phyloP scores from a whole-genome alignment of 805 yeast species.

The Suhomyces prunicola region DNA sequence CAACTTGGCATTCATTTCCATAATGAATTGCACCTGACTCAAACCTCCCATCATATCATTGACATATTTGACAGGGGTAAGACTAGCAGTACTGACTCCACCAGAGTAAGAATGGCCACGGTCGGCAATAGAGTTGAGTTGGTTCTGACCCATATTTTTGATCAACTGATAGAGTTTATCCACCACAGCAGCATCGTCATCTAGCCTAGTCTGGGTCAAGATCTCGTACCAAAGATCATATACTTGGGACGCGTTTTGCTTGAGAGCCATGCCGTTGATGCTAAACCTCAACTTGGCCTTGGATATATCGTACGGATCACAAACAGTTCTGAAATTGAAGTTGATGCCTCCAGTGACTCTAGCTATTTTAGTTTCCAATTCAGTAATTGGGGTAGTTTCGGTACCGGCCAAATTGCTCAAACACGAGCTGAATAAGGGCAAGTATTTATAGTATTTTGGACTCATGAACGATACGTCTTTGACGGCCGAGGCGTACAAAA shows the following conservation, averaged over 20 bases:
- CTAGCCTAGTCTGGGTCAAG: slow-evolving; percentile 65
- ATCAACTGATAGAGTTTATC: slow-evolving; percentile 73
- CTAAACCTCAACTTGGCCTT: slow-evolving; percentile 53
- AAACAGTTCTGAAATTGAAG: slow-evolving; percentile 54
- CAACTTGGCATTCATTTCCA: slow-evolving; percentile 51
- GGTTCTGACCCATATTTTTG: slow-evolving; percentile 71
- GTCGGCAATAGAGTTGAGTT: slow-evolving; percentile 76
- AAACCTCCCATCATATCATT: slow-evolving; percentile 71
- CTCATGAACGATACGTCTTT: slow-evolving; percentile 63
- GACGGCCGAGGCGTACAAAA: slow-evolving; percentile 71
- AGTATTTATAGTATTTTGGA: slow-evolving; percentile 55
- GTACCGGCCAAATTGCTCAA: slow-evolving; percentile 87
- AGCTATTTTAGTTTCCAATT: slow-evolving; percentile 81
- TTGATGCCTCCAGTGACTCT: slow-evolving; percentile 81
- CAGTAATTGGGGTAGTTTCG: slow-evolving; percentile 60
- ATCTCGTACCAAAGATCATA: slow-evolving; percentile 67
- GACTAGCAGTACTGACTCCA: slow-evolving; percentile 58
- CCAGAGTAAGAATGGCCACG: slow-evolving; percentile 85
- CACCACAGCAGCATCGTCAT: slow-evolving; percentile 38
- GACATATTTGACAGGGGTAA: slow-evolving; percentile 59
- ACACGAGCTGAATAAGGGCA: slow-evolving; percentile 77
- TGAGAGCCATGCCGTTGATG: slow-evolving; percentile 67
- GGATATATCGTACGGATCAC: slow-evolving; percentile 50
- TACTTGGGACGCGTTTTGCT: slow-evolving; percentile 57
- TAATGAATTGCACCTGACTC: slow-evolving; percentile 68